Evolutionary conservation across 2,329 filamentous ascomycete species (phyloP).

Genomic region (Pezizomycotina sp.): DNA sequence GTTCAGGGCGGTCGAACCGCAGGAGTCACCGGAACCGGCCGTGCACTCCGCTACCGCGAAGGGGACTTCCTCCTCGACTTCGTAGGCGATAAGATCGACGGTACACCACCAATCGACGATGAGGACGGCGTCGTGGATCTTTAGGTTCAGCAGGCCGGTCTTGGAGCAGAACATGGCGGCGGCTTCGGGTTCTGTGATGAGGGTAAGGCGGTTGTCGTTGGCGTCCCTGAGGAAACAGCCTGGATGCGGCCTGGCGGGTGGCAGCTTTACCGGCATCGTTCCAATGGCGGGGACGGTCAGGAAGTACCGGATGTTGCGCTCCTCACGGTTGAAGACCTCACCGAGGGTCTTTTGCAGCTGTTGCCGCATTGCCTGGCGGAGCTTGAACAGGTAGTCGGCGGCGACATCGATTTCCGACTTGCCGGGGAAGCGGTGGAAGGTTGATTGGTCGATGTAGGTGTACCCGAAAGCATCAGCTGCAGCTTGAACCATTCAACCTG

Average conservation of each 20-base stretch:
- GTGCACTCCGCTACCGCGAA: slow-evolving; percentile 97
- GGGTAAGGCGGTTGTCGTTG: slow-evolving; percentile 87
- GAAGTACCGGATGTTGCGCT: slow-evolving; percentile 95
- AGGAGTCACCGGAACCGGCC: slow-evolving; percentile 90
- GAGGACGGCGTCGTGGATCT: slow-evolving; percentile 94
- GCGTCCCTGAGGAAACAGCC: slow-evolving; percentile 93
- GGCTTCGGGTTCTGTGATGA: slow-evolving; percentile 92
- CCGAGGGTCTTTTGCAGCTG: slow-evolving; percentile 91
- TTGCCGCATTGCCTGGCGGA: slow-evolving; percentile 89
- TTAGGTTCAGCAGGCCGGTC: slow-evolving; percentile 85
- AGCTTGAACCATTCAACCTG: slow-evolving; percentile 93
- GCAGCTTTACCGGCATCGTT: slow-evolving; percentile 97
- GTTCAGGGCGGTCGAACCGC: slow-evolving; percentile 94
- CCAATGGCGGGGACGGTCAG: slow-evolving; percentile 97
- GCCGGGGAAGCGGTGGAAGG: slow-evolving; percentile 87
- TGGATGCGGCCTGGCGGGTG: slow-evolving; percentile 87
- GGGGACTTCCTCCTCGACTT: slow-evolving; percentile 92
- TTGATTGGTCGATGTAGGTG: slow-evolving; percentile 98
- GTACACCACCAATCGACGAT: slow-evolving; percentile 99
- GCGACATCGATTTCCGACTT: slow-evolving; percentile 98
- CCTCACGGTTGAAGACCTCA: slow-evolving; percentile 94
- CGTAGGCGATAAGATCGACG: slow-evolving; percentile 96
- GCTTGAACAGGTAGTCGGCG: slow-evolving; percentile 97
- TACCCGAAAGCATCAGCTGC: slow-evolving; percentile 97
- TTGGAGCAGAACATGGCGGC: slow-evolving; percentile 96